phyloP scores from a whole-genome alignment of 2,329 filamentous ascomycete species.

The Fusarium sulawesiense region DNA sequence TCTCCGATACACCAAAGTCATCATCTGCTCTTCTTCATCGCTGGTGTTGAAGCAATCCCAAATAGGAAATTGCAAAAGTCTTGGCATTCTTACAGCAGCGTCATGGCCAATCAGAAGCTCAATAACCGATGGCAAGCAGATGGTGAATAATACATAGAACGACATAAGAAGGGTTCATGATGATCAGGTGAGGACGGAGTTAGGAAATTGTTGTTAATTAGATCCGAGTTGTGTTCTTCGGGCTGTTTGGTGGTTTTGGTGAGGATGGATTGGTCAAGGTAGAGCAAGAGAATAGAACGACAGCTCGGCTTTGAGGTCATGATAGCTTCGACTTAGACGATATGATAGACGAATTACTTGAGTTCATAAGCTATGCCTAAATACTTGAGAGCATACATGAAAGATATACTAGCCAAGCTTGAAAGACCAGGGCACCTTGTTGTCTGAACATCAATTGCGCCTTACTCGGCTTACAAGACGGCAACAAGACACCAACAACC shows the following conservation, averaged over 20 bases:
- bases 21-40: not conserved
- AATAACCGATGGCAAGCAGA: not conserved
- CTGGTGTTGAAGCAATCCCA: constrained; percentile 1
- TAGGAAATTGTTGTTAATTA: not conserved
- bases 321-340: too few relatives aligned
- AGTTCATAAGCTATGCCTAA: too few relatives aligned
- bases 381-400: too few relatives aligned
- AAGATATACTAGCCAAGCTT: too few relatives aligned
- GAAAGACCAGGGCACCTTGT: too few relatives aligned
- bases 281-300: not conserved
- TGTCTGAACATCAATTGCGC: not conserved
- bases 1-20: too few relatives aligned
- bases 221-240: not conserved
- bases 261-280: not conserved
- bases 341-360: not conserved
- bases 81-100: constrained; percentile 23
- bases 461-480: not conserved
- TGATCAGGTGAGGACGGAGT: not conserved
- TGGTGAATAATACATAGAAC: not conserved
- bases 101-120: constrained; percentile 27
- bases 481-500: not conserved
- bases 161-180: rapidly evolving
- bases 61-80: constrained; percentile 36
- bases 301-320: too few relatives aligned
- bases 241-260: not conserved